A percentile compares a stretch with the other conserved stretches of the same genome.
These are phyloP conservation scores for Aspergillus ochraceus DNA, from an alignment of 2,329 filamentous ascomycete genomes.

Conservation along the genomic window DNA sequence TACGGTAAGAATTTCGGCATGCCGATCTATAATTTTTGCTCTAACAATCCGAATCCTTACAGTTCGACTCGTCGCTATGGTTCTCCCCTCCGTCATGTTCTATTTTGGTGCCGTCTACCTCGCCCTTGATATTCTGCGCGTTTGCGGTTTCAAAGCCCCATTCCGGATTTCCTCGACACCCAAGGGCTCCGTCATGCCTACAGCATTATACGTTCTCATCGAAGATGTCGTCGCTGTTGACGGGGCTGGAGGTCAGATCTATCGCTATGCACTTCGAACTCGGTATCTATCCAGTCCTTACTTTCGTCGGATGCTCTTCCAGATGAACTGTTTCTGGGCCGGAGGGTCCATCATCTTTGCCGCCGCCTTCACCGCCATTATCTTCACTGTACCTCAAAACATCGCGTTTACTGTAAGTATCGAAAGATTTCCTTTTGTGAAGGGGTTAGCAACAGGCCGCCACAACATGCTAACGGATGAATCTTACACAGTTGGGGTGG, in stretches of 20 bases:
- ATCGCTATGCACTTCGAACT: conserved; percentile 51
- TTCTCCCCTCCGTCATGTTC: conserved; percentile 47
- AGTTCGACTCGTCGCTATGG: conserved; percentile 47
- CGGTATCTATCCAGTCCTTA: conserved; percentile 56
- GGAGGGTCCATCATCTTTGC: conserved; percentile 52
- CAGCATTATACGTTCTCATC: conserved; percentile 64
- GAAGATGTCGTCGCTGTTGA: conserved; percentile 70
- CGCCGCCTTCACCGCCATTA: conserved; percentile 47
- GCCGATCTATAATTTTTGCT: neutral
- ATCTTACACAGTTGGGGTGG: conserved; percentile 15
- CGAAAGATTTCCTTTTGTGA: neutral
- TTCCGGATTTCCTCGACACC: conserved; percentile 65
- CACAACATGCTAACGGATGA: neutral
- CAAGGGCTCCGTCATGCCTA: conserved; percentile 59
- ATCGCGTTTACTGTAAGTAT: conserved; percentile 48
- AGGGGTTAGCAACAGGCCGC: conserved; percentile 13
- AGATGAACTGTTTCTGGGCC: conserved; percentile 60
- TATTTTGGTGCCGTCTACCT: conserved; percentile 46
- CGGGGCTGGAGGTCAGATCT: conserved; percentile 58
- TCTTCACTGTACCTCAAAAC: conserved; percentile 50
- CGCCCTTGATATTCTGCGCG: conserved; percentile 43
- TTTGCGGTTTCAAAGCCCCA: conserved; percentile 50
- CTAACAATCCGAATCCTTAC: conserved; percentile 2
- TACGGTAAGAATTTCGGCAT: conserved; percentile 33
- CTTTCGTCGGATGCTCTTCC: conserved; percentile 55